Base-by-base conservation (phyloP, 2,329 filamentous ascomycete species). In the Cercospora nicotianae region DNA sequence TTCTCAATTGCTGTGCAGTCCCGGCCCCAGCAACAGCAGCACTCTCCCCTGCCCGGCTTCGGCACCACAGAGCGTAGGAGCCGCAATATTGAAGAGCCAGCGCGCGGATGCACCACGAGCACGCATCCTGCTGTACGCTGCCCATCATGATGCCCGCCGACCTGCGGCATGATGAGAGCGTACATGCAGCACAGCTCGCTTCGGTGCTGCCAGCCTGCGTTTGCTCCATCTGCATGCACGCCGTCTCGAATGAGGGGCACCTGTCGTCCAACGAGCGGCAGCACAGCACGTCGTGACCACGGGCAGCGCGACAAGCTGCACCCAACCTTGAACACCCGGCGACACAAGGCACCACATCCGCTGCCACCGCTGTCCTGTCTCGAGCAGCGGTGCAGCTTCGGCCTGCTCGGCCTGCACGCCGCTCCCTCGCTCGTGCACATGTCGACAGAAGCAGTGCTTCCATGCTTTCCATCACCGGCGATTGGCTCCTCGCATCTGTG, bases 281-380 rank as follows among this genome's bases (percentile, higher is more conserved):
- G 36, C 36, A 39, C 36, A 39, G 36, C 36, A 51, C 45, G 45
- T 51, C 31, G 42, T 60, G 51, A 23, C 57, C 58, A 57, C 61
- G 39, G 55, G 59, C 66, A 62, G 31, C 36, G 28, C 65, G 62
- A 68, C 63, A 59, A 59, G 31, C 66, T 65, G 66, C 66, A 42
- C 42, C 63, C 36, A 68, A 68, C 66, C 66, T 57, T 68, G 45
- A 59, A 31, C 26, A 48, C 61, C 57, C 60, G 28, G 66, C 66
- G 36, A 64, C 66, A 67, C 66, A 62, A 60, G 45, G 39, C 55
- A 60, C 57, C 57, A 48, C 31, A 36, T 67, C 62, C 66, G 57
- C 63, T 36, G 20, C 55, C 33, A 63, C 36, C 66, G 45, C 55
- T 42, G 33, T 55, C 33, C 48, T 12, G 61, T 57, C 28, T 57